A percentile compares a stretch with the other conserved stretches of the same genome.
Evolutionary conservation across 129 eudicot genomes (phyloP).

Genomic region (Pulicaria dysenterica): DNA sequence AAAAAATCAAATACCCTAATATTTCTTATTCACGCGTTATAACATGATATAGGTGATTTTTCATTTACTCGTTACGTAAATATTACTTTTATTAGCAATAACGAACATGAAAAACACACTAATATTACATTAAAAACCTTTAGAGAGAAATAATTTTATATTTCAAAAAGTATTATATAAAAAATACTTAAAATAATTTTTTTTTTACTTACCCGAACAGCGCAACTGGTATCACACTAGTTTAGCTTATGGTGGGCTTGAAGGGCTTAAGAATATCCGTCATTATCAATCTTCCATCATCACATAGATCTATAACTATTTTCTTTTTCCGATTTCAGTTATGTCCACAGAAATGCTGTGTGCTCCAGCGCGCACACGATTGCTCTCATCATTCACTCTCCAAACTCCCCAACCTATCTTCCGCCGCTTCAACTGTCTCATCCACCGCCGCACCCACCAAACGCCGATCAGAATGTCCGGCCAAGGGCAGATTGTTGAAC

Average conservation of each 20-base stretch:
- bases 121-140: too few relatives aligned
- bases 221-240: too few relatives aligned
- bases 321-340: background rate
- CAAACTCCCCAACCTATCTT: background rate
- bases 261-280: background rate
- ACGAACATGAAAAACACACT: too few relatives aligned
- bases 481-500: conserved; percentile 53
- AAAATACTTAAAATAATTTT: too few relatives aligned
- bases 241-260: background rate
- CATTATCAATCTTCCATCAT: background rate
- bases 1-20: too few relatives aligned
- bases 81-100: too few relatives aligned
- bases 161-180: too few relatives aligned
- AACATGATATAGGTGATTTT: too few relatives aligned
- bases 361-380: conserved; percentile 24
- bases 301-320: background rate
- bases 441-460: conserved; percentile 8
- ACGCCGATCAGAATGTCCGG: conserved; percentile 46
- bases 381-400: background rate
- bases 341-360: conserved; percentile 25
- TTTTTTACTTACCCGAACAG: too few relatives aligned
- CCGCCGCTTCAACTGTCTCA: conserved; percentile 7
- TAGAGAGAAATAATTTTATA: too few relatives aligned
- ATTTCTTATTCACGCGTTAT: too few relatives aligned
- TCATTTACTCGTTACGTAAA: too few relatives aligned